Conservation (phyloP, 1,284 basidiomycete species). For the Ganoderma resinaceum region DNA sequence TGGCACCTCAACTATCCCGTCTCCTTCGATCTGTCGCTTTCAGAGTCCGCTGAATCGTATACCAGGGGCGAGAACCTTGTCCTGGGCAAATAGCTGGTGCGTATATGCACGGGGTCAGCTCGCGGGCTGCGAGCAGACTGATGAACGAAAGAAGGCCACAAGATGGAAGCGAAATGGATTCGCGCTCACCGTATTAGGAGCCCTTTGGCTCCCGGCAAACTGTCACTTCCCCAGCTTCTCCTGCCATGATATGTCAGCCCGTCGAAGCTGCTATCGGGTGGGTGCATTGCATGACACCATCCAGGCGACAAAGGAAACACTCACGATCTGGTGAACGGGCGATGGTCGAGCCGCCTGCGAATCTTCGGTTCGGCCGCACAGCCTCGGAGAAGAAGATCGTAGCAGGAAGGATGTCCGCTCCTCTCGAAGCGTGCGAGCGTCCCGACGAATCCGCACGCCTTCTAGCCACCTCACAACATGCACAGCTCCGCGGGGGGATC, state of each 20-base stretch:
- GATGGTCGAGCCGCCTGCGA: constrained; percentile 21
- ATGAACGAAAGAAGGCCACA: background rate
- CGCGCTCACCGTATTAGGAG: constrained; percentile 19
- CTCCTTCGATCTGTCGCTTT: constrained; percentile 5
- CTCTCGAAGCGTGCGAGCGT: constrained; percentile 19
- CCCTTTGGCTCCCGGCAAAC: constrained; percentile 18
- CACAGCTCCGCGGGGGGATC: constrained; percentile 14
- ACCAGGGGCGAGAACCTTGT: constrained; percentile 17
- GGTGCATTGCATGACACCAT: constrained; percentile 3
- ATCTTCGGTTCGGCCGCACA: constrained; percentile 8
- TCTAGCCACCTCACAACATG: background rate
- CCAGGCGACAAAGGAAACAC: background rate
- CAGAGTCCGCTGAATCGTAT: constrained; percentile 23
- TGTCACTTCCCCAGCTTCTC: background rate
- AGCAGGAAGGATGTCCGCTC: constrained; percentile 22
- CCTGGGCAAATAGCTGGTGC: constrained; percentile 11
- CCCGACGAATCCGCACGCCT: background rate
- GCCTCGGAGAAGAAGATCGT: constrained; percentile 19
- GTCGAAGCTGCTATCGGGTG: background rate
- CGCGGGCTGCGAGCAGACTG: background rate
- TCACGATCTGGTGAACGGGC: constrained; percentile 9
- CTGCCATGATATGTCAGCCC: background rate
- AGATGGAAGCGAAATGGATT: constrained; percentile 1
- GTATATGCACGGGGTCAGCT: background rate
- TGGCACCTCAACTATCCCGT: constrained; percentile 11